A percentile compares a stretch with the other conserved stretches of the same genome.
Evolutionary conservation across 2,329 filamentous ascomycete species (phyloP).

Genomic region (Monosporascus sp.): DNA sequence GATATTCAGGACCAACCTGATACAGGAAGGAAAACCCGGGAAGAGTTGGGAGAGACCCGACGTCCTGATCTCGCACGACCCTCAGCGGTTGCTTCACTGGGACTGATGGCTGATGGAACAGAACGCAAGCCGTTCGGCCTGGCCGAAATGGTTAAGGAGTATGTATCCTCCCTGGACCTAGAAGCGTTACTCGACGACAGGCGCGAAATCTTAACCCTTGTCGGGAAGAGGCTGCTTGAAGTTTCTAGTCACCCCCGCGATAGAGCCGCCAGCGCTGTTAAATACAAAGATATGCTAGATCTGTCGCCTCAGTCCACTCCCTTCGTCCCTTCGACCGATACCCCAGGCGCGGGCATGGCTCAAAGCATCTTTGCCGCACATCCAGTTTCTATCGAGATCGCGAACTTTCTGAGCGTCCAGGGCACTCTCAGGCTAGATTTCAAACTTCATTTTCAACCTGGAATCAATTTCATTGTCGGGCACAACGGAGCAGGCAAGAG

Average conservation of each 20-base stretch:
- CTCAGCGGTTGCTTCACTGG: background rate
- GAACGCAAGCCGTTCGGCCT: slow-evolving; percentile 9
- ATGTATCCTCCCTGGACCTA: slow-evolving; percentile 9
- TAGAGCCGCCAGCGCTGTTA: slow-evolving; percentile 1
- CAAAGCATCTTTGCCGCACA: slow-evolving; percentile 21
- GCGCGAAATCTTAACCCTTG: slow-evolving; percentile 6
- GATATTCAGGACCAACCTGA: slow-evolving; percentile 3
- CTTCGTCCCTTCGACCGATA: background rate
- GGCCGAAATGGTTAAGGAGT: slow-evolving; percentile 9
- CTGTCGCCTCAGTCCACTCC: slow-evolving; percentile 1
- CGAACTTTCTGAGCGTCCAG: slow-evolving; percentile 29
- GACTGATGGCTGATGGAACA: background rate
- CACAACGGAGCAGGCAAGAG: slow-evolving; percentile 28
- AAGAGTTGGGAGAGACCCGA: background rate
- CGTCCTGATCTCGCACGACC: background rate
- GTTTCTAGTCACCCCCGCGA: slow-evolving; percentile 2
- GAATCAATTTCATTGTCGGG: slow-evolving; percentile 25
- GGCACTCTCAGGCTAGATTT: slow-evolving; percentile 24
- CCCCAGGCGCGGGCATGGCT: background rate
- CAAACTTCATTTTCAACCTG: slow-evolving; percentile 15
- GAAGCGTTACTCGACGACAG: slow-evolving; percentile 7
- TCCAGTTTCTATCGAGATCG: slow-evolving; percentile 21
- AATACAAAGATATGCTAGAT: slow-evolving; percentile 12
- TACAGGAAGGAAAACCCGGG: background rate
- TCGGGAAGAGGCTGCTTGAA: slow-evolving; percentile 14